Evolutionary conservation across 1,284 basidiomycete species (phyloP), one percentile per base, ranked within the genome.

Genomic region (Rhodotorula sp.): DNA sequence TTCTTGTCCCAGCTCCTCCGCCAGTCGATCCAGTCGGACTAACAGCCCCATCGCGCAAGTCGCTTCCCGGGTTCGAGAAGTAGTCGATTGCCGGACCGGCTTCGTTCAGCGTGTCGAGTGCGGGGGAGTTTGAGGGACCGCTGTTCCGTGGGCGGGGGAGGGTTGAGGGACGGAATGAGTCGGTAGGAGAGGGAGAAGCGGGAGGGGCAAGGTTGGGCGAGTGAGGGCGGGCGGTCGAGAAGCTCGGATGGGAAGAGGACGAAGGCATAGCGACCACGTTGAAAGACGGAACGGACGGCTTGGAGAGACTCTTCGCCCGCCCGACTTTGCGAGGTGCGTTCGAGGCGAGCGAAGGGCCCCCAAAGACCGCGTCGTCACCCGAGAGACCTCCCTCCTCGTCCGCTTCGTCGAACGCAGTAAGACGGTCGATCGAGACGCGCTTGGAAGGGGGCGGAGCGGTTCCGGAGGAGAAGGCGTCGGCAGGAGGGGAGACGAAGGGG

Each of bases 51-150:
- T 65, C 68, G 28, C 69, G 62, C 30, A 71, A 52, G 3, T 53
- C 64, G 40, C 60, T 57, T 7, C 61, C 66, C 31, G 44, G 57
- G 4, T 62, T 69, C 15, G 72, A 69, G 58, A 74, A 74, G 54
- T 65, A 65, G 50, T 71, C 72, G 31, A 60, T 62, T 3, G 72
- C 72, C 1, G 72, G 72, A 6, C 72, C 72, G 7, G 47, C 37
- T 47, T 74, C 72, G 44, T 55, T 51, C 46, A 74, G 72, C 46
- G 72, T 74, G 48, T 72, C 72, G 61, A 74, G 70, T 26, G 44
- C 56, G 20, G 52, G 62, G 24, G 59, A 59, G 44, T 53, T 63
- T 7, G 66, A 62, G 4, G 70, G 53, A 24, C 46, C 63, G 40
- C 71, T 44, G 11, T 44, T 44, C 7, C 40, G 62, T 10, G 50